phyloP scores from a whole-genome alignment of 305 asterid genomes.

The Fraxinus baroniana region DNA sequence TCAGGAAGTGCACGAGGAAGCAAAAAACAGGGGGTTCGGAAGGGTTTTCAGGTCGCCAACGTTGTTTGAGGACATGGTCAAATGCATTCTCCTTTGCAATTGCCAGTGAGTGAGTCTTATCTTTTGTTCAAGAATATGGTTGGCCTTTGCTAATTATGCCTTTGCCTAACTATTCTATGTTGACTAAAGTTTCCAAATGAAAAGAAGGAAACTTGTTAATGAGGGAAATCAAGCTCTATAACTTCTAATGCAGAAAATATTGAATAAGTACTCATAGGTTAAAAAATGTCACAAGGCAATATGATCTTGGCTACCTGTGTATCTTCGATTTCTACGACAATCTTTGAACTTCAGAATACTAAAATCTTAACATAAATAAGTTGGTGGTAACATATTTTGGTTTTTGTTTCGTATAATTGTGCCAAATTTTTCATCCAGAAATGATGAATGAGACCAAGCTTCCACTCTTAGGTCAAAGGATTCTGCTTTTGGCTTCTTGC shows the following conservation, averaged over 20 bases:
- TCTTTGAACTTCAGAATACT: not conserved
- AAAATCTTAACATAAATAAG: not conserved
- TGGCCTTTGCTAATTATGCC: not conserved
- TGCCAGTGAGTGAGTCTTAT: slow-evolving; percentile 68
- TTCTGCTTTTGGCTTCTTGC: not conserved
- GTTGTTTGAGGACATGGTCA: slow-evolving; percentile 85
- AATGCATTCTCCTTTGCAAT: slow-evolving; percentile 82
- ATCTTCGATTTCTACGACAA: not conserved
- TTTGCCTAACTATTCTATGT: not conserved
- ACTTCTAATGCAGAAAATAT: not conserved
- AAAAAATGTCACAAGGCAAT: not conserved
- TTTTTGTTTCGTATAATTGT: not conserved
- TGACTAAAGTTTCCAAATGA: not conserved
- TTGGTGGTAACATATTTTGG: not conserved
- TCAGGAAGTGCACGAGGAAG: slow-evolving; percentile 52
- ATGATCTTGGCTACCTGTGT: not conserved
- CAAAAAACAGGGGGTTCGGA: slow-evolving; percentile 60
- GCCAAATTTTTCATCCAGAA: not conserved
- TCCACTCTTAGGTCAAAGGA: not conserved
- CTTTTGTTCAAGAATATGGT: not conserved
- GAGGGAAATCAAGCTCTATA: not conserved
- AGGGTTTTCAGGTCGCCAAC: slow-evolving; percentile 83
- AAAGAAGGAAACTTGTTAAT: not conserved
- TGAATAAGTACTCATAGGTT: not conserved
- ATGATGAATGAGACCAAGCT: not conserved